These are phyloP conservation scores for Fusarium piperis DNA, from an alignment of 2,329 filamentous ascomycete species.

Conservation along the genomic window DNA sequence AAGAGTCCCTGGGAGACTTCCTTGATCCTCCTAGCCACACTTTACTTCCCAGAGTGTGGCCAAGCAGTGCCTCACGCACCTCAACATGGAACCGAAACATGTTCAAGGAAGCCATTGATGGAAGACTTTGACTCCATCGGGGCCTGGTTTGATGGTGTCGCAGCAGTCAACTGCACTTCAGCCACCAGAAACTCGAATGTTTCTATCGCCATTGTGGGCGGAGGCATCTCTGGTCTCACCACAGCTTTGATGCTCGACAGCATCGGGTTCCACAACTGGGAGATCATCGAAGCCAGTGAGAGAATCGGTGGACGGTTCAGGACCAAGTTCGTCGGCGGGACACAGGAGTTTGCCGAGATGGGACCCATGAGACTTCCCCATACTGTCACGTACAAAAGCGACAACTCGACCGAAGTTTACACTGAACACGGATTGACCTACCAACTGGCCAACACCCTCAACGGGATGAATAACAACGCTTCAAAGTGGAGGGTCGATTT, in stretches of 20 bases:
- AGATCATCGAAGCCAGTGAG: conserved; percentile 68
- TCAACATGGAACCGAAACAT: not conserved
- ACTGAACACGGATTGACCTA: conserved; percentile 73
- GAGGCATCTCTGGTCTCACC: conserved; percentile 73
- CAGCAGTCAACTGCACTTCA: not conserved
- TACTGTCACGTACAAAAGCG: conserved; percentile 58
- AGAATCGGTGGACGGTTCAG: conserved; percentile 72
- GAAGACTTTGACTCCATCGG: conserved; percentile 12
- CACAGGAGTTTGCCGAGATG: conserved; percentile 55
- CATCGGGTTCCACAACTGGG: conserved; percentile 67
- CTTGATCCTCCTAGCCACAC: not conserved
- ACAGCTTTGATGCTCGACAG: conserved; percentile 61
- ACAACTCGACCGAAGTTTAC: conserved; percentile 67
- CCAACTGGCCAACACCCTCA: conserved; percentile 68
- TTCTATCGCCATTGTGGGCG: conserved; percentile 69
- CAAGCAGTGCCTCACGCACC: not conserved
- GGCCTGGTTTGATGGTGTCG: conserved; percentile 16
- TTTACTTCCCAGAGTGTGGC: not conserved
- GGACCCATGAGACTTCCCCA: conserved; percentile 73
- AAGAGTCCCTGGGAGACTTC: not conserved
- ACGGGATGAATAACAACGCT: conserved; percentile 65
- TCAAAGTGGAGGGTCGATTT: conserved; percentile 64
- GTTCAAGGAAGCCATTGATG: not conserved
- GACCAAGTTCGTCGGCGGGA: conserved; percentile 68
- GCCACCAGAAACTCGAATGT: not conserved